Base-by-base conservation (phyloP, 257 asterid species). In the Gardenia jasminoides region DNA sequence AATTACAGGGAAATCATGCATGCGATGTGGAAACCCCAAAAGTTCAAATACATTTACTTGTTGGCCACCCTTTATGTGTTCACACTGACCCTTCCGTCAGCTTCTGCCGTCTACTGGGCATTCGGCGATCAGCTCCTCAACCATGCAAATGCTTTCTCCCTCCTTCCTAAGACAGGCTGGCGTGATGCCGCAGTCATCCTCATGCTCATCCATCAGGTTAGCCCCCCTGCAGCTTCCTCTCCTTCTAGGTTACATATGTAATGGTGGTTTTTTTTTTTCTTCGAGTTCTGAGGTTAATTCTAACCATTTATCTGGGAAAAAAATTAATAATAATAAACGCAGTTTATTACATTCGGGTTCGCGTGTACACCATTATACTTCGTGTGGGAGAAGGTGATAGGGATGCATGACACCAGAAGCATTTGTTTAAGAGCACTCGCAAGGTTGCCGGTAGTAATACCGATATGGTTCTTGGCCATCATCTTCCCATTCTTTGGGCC, bases 21-120 rank as follows among this genome's bases (percentile, higher is more conserved):
- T 78, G 98, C 98, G 3, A 93, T 93, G 97, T 93, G 98, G 99
- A 94, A 93, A 47, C 99, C 99, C 0, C 99, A 88, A n/a, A 94
- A 93, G 81, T 94, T 94, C 91, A 94, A 94, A 87, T 90, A 88
- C 93, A 93, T 94, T 12, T 94, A 94, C 87, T 83, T 94, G 76
- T 10, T 84, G 0, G 99, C 99, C 22, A 94, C 99, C 20, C 82
- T 93, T 13, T 94, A 94, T 30, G 99, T 94, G 30, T 94, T 91
- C 89, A 94, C 99, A 3, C 88, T 94, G 9, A 94, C 99, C 0
- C 65, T 94, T 33, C 99, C 99, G 20, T 94, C 99, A 22, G 93
- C 99, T 20, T 77, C 98, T 20, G 96, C 97, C 67, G 89, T 94
- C 36, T 94, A 94, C 82, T 94, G 99, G 99, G 99, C 99, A 0